These are phyloP conservation scores for Iberis pinnata DNA, from an alignment of 345 rosid species.

Conservation along the genomic window DNA sequence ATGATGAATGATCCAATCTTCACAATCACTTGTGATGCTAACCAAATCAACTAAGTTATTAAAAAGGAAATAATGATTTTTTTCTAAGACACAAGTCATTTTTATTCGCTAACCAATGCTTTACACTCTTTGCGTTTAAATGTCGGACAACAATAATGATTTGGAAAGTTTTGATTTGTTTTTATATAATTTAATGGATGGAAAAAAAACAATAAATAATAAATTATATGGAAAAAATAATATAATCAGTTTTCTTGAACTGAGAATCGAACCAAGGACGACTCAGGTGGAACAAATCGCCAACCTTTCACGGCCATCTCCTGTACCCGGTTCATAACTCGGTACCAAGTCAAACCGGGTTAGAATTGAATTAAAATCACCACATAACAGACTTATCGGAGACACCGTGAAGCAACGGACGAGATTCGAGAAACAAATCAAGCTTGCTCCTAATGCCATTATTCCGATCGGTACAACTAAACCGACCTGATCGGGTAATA, in stretches of 20 bases:
- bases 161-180: too few relatives aligned
- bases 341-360: conserved; percentile 18
- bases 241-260: neutral
- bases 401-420: conserved; percentile 68
- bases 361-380: conserved; percentile 19
- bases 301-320: conserved; percentile 54
- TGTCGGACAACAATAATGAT: too few relatives aligned
- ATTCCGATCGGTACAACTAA: conserved; percentile 44
- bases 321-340: conserved; percentile 10
- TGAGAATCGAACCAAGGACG: conserved; percentile 56
- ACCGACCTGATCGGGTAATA: conserved; percentile 45
- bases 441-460: conserved; percentile 30
- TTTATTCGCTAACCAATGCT: too few relatives aligned
- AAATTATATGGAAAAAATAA: too few relatives aligned
- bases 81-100: too few relatives aligned
- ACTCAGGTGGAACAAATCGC: conserved; percentile 46
- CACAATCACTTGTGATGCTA: too few relatives aligned
- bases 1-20: too few relatives aligned
- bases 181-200: too few relatives aligned
- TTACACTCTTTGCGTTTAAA: too few relatives aligned
- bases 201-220: neutral
- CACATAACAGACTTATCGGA: conserved; percentile 41
- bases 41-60: too few relatives aligned
- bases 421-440: conserved; percentile 62
- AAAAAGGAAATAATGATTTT: too few relatives aligned